Evolutionary conservation across 768 basidiomycete genomes (phyloP), one percentile per base, ranked within the genome.

Genomic region (Auricularia sp.): DNA sequence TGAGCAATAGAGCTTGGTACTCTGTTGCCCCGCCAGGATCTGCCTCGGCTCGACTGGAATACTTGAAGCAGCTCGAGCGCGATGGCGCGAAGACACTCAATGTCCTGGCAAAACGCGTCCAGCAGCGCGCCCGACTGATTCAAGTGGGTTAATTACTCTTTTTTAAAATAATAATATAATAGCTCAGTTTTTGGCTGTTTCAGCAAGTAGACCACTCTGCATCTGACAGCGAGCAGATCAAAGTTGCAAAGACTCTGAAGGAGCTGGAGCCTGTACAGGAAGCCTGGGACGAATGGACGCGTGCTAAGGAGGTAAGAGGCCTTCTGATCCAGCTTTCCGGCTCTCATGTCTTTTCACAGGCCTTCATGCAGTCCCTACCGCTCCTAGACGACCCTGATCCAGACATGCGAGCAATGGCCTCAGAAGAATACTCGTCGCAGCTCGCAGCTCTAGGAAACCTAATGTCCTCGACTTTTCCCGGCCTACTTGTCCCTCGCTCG

Each of bases 321-420:
- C 7, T n/a, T 13, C 1, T 37, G 2, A 29, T 4, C 24, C 45
- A 35, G 62, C 34, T 16, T 54, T 54, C 56, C 44, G 65, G 42
- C 11, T 62, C 44, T 39, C 63, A 65, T n/a, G 66, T 54, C 59
- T 33, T 58, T 14, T 62, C 62, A 63, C 68, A 62, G 63, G 66
- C 68, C 64, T 73, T 62, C n/a, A 51, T 62, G 47, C 70, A 77
- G 78, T 80, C 86, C 0, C 71, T 77, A 2, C 72, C 80, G 0
- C 82, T 93, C 0, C 82, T 93, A 2, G 71, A 78, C 42, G 94
- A 96, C 70, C 76, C 87, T 0, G 94, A 96, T 70, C 81, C 85
- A 1, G 76, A 82, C 2, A 88, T 98, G 82, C 87, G 88, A 4
- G 73, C 82, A 7, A 79, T 97, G 64, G 93, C 92, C 0, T 69